phyloP scores from a whole-genome alignment of 768 basidiomycete species.

The Kwoniella newhampshirensis region DNA sequence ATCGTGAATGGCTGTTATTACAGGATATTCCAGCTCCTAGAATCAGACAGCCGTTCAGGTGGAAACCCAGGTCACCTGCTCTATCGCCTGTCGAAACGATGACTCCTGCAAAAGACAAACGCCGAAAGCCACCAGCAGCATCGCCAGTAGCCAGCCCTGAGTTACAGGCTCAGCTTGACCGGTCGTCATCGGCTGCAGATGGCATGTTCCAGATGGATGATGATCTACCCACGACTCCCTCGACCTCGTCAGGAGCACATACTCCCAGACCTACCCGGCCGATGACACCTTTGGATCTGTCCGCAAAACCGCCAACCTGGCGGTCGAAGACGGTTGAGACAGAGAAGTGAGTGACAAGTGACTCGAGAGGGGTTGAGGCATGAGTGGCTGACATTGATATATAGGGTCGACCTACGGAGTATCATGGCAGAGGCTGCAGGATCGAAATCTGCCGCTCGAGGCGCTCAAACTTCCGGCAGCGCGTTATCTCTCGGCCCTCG shows the following conservation, averaged over 20 bases:
- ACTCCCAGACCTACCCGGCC: conserved; percentile 25
- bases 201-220: conserved; percentile 87
- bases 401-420: conserved; percentile 75
- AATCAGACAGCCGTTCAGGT: conserved; percentile 42
- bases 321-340: conserved; percentile 33
- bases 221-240: conserved; percentile 54
- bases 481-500: too few species aligned
- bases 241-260: conserved; percentile 35
- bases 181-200: conserved; percentile 56
- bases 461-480: conserved; percentile 10
- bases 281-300: conserved; percentile 39
- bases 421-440: conserved; percentile 76
- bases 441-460: conserved; percentile 31
- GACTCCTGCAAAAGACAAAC: conserved; percentile 27
- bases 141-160: conserved; percentile 44
- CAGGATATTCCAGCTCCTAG: conserved; percentile 54
- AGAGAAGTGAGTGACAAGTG: conserved; percentile 42
- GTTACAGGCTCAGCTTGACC: conserved; percentile 36
- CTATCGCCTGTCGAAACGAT: conserved; percentile 43
- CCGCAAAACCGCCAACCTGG: conserved; percentile 31
- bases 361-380: not conserved
- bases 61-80: conserved; percentile 43
- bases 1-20: conserved; percentile 67
- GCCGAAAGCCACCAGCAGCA: conserved; percentile 11
- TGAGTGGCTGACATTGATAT: conserved; percentile 17